A percentile compares a stretch with the other conserved stretches of the same genome.
Evolutionary conservation across 805 yeast species (phyloP).

Genomic region (Candida dajiaensis): DNA sequence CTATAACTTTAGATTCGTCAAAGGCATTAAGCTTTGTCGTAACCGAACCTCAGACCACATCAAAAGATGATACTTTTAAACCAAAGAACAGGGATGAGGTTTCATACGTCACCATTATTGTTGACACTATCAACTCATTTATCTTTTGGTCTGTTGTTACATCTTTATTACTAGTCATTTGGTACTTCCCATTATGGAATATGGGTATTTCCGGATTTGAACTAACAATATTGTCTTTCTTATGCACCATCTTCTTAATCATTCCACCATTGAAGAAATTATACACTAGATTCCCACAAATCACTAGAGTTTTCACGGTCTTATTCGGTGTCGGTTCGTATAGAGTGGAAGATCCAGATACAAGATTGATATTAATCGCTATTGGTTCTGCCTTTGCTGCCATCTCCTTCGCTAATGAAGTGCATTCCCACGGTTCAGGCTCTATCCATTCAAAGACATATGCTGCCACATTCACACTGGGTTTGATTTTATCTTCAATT

Average conservation of each 20-base stretch:
- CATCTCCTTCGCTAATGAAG: conserved; percentile 42
- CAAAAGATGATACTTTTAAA: conserved; percentile 31
- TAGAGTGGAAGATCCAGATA: conserved; percentile 58
- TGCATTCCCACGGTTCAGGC: conserved; percentile 22
- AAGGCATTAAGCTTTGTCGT: conserved; percentile 15
- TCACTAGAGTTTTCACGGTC: conserved; percentile 50
- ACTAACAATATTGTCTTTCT: conserved; percentile 50
- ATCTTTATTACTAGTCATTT: conserved; percentile 76
- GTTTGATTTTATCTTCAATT: conserved; percentile 67
- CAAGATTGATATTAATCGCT: conserved; percentile 59
- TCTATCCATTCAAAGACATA: conserved; percentile 22
- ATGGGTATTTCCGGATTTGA: conserved; percentile 98
- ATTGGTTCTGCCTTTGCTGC: conserved; percentile 61
- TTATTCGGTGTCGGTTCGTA: conserved; percentile 74
- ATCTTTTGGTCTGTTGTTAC: conserved; percentile 84
- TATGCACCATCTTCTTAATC: conserved; percentile 53
- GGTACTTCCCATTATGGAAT: conserved; percentile 98
- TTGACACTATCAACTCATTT: conserved; percentile 56
- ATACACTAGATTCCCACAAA: conserved; percentile 40
- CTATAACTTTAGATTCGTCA: conserved; percentile 30
- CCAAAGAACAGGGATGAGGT: conserved; percentile 21
- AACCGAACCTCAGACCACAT: conserved; percentile 26
- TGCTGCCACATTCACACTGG: conserved; percentile 56
- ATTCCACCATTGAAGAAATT: conserved; percentile 38
- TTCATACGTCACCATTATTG: conserved; percentile 31